Conservation (phyloP, 2,329 filamentous ascomycete species). For the Colletotrichum spinosum region DNA sequence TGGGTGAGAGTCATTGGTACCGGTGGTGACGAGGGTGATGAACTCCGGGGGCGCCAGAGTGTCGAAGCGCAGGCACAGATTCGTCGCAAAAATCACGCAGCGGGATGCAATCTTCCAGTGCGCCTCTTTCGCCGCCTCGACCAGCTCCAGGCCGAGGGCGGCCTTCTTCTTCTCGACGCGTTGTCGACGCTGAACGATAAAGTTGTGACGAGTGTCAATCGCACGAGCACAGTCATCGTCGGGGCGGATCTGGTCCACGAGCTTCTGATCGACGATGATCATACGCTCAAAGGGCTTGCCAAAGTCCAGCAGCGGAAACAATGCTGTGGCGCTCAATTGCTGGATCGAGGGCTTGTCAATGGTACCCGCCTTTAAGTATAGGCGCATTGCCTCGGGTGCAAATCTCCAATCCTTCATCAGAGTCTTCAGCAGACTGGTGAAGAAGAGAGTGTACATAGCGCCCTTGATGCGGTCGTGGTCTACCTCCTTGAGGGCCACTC, state of each 20-base stretch:
- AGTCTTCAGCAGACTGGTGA: constrained; percentile 89
- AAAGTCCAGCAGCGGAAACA: constrained; percentile 92
- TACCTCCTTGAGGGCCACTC: constrained; percentile 79
- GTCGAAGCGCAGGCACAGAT: constrained; percentile 92
- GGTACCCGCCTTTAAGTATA: constrained; percentile 89
- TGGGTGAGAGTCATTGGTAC: constrained; percentile 91
- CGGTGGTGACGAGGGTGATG: constrained; percentile 83
- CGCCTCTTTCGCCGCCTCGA: constrained; percentile 79
- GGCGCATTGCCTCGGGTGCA: constrained; percentile 86
- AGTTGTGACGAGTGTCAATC: constrained; percentile 76
- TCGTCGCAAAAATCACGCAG: constrained; percentile 90
- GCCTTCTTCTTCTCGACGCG: constrained; percentile 88
- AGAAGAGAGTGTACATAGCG: constrained; percentile 89
- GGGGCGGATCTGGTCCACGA: constrained; percentile 79
- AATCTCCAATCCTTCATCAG: constrained; percentile 94
- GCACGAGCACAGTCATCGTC: constrained; percentile 69
- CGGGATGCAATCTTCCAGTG: constrained; percentile 97
- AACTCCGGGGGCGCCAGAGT: constrained; percentile 84
- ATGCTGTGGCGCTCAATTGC: constrained; percentile 81
- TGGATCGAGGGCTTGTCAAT: constrained; percentile 97
- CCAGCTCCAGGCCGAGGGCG: constrained; percentile 82
- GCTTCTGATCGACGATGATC: constrained; percentile 80
- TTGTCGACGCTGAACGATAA: constrained; percentile 79
- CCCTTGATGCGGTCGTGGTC: constrained; percentile 96
- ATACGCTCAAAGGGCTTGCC: constrained; percentile 88